Evolutionary conservation across 768 basidiomycete genomes (phyloP).

Genomic region (Cystobasidium ongulense): DNA sequence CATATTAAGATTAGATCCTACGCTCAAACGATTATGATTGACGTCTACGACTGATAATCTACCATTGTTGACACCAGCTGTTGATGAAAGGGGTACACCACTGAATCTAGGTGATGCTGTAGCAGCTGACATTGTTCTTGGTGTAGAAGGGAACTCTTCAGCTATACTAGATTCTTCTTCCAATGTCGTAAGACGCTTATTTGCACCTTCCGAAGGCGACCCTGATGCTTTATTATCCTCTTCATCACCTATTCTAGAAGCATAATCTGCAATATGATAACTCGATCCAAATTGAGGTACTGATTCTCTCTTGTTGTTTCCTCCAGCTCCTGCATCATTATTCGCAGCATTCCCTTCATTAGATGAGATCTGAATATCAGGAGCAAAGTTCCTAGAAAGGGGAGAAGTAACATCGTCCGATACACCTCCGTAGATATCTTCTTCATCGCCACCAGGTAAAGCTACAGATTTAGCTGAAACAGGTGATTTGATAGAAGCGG

Average conservation of each 20-base stretch:
- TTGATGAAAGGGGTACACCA: background rate
- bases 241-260: slow-evolving; percentile 1
- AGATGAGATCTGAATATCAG: slow-evolving; percentile 7
- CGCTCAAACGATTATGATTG: background rate
- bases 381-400: background rate
- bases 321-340: background rate
- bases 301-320: background rate
- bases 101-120: background rate
- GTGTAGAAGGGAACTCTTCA: slow-evolving; percentile 29
- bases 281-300: slow-evolving; percentile 17
- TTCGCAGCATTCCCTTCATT: background rate
- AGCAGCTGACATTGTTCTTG: background rate
- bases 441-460: background rate
- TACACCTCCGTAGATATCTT: slow-evolving; percentile 23
- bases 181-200: background rate
- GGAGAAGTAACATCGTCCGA: background rate
- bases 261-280: slow-evolving; percentile 29
- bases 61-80: background rate
- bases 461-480: background rate
- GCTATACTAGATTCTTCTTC: slow-evolving; percentile 2
- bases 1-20: background rate
- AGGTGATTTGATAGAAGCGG: slow-evolving; percentile 4
- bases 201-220: background rate
- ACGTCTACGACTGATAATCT: slow-evolving; percentile 3
- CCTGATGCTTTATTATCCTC: background rate